A percentile compares a stretch with the other conserved stretches of the same genome.
Conservation (phyloP, 352 stramenopile genomes). For the Phytopythium ostracodes region DNA sequence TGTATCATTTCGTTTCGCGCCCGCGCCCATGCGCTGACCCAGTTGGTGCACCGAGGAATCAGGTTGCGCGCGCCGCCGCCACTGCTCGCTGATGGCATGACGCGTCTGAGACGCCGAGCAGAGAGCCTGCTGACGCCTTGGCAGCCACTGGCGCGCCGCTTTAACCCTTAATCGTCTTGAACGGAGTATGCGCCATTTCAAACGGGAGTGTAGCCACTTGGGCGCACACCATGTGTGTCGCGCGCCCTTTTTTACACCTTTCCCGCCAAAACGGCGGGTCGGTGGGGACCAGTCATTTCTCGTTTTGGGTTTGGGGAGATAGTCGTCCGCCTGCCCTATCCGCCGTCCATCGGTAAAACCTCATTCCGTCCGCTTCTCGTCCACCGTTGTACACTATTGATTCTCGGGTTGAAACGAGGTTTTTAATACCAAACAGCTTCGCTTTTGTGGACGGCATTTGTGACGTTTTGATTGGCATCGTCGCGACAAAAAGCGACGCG, state of each 20-base stretch:
- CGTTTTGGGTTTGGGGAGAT: neutral
- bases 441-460: neutral
- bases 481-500: neutral
- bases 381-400: neutral
- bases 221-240: neutral
- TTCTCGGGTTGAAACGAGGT: neutral
- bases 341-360: neutral
- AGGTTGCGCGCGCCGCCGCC: neutral
- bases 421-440: neutral
- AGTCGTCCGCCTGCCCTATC: neutral
- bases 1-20: neutral
- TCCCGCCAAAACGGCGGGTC: slow-evolving; percentile 1
- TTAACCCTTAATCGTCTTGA: neutral
- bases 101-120: neutral
- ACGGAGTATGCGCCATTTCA: neutral
- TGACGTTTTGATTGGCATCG: slow-evolving; percentile 7
- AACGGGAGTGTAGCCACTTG: slow-evolving; percentile 5
- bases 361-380: neutral
- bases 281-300: slow-evolving; percentile 5
- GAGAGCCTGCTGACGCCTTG: neutral
- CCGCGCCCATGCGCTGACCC: neutral
- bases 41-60: neutral
- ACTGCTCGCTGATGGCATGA: neutral
- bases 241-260: neutral
- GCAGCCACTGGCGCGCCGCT: no score